A percentile compares a stretch with the other conserved stretches of the same genome.
Evolutionary conservation across 176 grass and related monocot species (phyloP).

Genomic region (Panicum miliaceum): DNA sequence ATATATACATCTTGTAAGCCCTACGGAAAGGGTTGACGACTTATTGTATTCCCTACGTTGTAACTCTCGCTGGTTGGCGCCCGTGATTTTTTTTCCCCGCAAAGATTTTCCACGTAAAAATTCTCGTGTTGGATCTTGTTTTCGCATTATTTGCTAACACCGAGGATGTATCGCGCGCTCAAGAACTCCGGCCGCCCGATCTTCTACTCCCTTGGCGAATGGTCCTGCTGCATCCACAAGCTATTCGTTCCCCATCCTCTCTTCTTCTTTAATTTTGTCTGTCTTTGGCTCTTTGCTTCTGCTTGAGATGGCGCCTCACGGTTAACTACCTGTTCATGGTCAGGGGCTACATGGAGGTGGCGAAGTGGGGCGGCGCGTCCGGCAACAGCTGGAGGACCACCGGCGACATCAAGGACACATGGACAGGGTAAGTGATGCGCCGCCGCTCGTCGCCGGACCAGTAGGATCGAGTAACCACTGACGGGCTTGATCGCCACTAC

Average conservation of each 20-base stretch:
- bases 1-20: no score
- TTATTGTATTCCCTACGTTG: no score
- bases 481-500: neutral
- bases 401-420: constrained; percentile 64
- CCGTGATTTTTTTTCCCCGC: no score
- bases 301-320: neutral
- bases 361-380: constrained; percentile 56
- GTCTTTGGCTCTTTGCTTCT: neutral
- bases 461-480: neutral
- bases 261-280: neutral
- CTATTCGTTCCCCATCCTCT: neutral
- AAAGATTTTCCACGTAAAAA: no score
- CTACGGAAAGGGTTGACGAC: no score
- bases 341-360: constrained; percentile 60
- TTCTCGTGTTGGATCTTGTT: no score
- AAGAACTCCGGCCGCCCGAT: constrained; percentile 50
- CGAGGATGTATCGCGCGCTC: constrained; percentile 50
- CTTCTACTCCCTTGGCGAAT: constrained; percentile 80
- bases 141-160: neutral
- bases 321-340: neutral
- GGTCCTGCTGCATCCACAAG: constrained; percentile 22
- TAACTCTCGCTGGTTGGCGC: no score
- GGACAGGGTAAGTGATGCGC: constrained; percentile 44
- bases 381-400: constrained; percentile 88
- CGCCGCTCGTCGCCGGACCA: neutral